Base-by-base conservation (phyloP, 352 stramenopile genomes). In the Globisporangium echinulatum region DNA sequence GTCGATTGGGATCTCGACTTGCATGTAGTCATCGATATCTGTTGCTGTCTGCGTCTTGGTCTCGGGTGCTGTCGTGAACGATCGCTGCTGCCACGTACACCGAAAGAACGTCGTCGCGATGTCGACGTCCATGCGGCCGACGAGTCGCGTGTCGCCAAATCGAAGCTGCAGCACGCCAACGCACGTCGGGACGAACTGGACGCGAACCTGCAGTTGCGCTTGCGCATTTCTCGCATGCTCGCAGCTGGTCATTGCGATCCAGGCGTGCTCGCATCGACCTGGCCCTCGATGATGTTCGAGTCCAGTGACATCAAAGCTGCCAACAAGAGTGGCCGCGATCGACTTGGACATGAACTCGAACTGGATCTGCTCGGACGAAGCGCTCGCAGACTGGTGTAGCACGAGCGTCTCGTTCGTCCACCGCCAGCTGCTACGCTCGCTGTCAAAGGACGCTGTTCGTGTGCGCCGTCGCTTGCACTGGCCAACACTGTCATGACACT, bases 371-470 rank as follows among this genome's bases (percentile, higher is more conserved):
- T 38, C 49, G 8, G 36, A 54, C 17, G 51, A 17, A 52, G 17
- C 37, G 4, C 55, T 38, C 2, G 14, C 19, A 15, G 25, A 33
- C 33, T 1, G 0, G 7, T 9, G 36, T 40, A 56, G 5, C 3
- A 33, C 10, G 43, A 78, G 62, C 52, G 56, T 62, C 37, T 78
- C 71, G 19, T 68, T 58, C 5, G 51, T 43, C 71, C 71, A 78
- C 37, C 33, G 11, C 68, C 71, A 78, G n/a, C 59, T 47, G 5
- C 3, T 37, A 7, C 38, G 3, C 8, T 19, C 17, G 9, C 40
- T 33, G 5, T 39, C n/a, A 25, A 53, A 44, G 1, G 25, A 40
- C n/a, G 53, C 42, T 43, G 57, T 61, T 14, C 48, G 52, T 1
- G 63, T 69, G 15, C 42, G 49, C 3, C 54, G 40, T 17, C n/a